These are phyloP conservation scores for Diospyros lotus DNA, from an alignment of 148 eudicot genomes.

Conservation along the genomic window DNA sequence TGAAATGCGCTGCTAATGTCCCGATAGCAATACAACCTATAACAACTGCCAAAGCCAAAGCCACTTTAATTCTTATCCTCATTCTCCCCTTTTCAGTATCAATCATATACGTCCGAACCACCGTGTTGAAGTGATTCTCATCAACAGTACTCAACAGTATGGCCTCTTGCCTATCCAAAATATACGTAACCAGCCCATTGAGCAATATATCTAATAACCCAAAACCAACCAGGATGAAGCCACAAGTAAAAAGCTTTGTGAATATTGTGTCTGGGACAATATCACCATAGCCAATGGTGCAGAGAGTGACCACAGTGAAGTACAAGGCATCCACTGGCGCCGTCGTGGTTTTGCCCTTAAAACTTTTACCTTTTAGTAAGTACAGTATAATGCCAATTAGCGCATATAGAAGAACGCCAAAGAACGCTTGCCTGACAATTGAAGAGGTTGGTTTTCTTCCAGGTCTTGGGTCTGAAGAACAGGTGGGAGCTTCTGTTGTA, in stretches of 20 bases:
- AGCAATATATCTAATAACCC: conserved; percentile 52
- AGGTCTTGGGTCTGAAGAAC: conserved; percentile 17
- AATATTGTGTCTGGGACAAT: conserved; percentile 46
- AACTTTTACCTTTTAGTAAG: conserved; percentile 18
- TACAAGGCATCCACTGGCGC: conserved; percentile 47
- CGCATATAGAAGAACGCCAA: conserved; percentile 33
- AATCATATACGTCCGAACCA: conserved; percentile 35
- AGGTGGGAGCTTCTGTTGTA: conserved; percentile 11
- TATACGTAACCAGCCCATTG: conserved; percentile 38
- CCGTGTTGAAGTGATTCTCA: conserved; percentile 26
- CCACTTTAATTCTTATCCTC: conserved; percentile 53
- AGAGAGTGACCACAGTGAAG: conserved; percentile 51
- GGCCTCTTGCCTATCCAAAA: conserved; percentile 50
- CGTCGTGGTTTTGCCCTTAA: conserved; percentile 28
- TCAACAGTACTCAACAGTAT: conserved; percentile 37
- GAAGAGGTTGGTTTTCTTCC: conserved; percentile 20
- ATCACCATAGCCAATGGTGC: conserved; percentile 64
- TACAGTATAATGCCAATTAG: conserved; percentile 26
- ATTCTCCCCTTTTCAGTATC: conserved; percentile 43
- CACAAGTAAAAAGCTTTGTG: conserved; percentile 50
- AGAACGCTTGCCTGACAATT: conserved; percentile 34
- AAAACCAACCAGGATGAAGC: conserved; percentile 51
- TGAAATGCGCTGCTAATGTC: conserved; percentile 30
- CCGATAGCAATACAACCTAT: conserved; percentile 40
- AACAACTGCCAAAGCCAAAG: conserved; percentile 51